A percentile compares a stretch with the other conserved stretches of the same genome.
Conservation (phyloP, 2,329 filamentous ascomycete species). For the Ophiocordyceps polyrhachis-furcata region DNA sequence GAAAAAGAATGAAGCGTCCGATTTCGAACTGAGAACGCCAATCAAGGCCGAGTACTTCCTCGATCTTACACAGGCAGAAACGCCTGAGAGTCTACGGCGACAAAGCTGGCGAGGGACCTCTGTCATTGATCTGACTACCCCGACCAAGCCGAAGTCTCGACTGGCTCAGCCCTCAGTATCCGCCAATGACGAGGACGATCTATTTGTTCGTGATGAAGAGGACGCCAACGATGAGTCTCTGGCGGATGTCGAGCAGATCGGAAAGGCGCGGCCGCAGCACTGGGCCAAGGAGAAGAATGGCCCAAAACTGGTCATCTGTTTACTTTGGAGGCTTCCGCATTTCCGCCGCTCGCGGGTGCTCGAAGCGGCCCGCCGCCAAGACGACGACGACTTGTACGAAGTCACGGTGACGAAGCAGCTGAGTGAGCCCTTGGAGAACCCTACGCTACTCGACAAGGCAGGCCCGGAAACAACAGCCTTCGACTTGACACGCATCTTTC, state of each 20-base stretch:
- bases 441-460: slow-evolving; percentile 2
- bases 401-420: slow-evolving; percentile 2
- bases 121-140: slow-evolving; percentile 11
- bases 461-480: slow-evolving; percentile 8
- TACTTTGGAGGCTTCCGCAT: slow-evolving; percentile 13
- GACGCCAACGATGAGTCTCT: slow-evolving; percentile 1
- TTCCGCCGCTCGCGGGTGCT: slow-evolving; percentile 11
- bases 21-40: neutral
- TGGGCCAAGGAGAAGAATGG: slow-evolving; percentile 12
- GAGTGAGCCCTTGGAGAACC: slow-evolving; percentile 3
- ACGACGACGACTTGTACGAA: slow-evolving; percentile 2
- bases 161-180: neutral
- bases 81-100: slow-evolving; percentile 2
- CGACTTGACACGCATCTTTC: slow-evolving; percentile 13
- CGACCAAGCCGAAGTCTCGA: slow-evolving; percentile 3
- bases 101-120: neutral
- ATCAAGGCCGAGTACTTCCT: slow-evolving; percentile 9
- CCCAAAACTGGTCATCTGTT: slow-evolving; percentile 11
- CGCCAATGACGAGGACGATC: neutral
- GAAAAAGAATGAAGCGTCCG: neutral
- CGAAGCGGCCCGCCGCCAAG: slow-evolving; percentile 6
- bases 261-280: slow-evolving; percentile 3
- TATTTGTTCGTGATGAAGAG: neutral
- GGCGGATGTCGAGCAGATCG: slow-evolving; percentile 5
- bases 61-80: slow-evolving; percentile 13